phyloP scores from a whole-genome alignment of 2,329 filamentous ascomycete genomes.

The Aspergillus fumigatus region DNA sequence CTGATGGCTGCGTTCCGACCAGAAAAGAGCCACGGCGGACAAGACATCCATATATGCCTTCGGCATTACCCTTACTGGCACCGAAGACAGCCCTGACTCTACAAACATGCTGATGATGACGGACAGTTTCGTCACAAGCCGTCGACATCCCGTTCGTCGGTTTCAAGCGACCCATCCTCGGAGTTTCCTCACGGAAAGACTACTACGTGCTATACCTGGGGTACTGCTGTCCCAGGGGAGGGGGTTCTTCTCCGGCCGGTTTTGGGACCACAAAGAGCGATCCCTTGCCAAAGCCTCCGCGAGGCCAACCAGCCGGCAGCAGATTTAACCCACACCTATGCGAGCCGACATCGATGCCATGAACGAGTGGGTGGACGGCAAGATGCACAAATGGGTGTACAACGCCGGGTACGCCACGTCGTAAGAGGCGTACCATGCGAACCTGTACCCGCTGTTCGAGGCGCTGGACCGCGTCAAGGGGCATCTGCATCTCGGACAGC shows the following conservation, averaged over 20 bases:
- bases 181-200: constrained; percentile 56
- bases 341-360: constrained; percentile 64
- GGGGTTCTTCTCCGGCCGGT: constrained; percentile 70
- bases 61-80: background rate
- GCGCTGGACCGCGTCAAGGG: constrained; percentile 68
- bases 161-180: constrained; percentile 50
- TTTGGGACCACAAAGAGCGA: constrained; percentile 57
- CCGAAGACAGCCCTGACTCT: constrained; percentile 12
- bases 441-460: constrained; percentile 64
- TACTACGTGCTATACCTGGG: constrained; percentile 61
- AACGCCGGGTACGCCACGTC: constrained; percentile 71
- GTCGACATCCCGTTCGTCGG: constrained; percentile 52
- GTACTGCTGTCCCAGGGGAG: constrained; percentile 63
- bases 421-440: constrained; percentile 70
- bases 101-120: constrained; percentile 39
- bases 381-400: constrained; percentile 53
- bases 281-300: constrained; percentile 57
- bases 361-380: constrained; percentile 70
- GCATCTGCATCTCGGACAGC: constrained; percentile 61
- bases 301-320: constrained; percentile 48
- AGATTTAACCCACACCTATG: constrained; percentile 63
- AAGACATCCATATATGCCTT: constrained; percentile 3
- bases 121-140: constrained; percentile 52
- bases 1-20: too few species aligned
- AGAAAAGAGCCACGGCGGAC: constrained; percentile 4